Percentiles rank a stretch among this genome's conserved stretches.
phyloP scores from a whole-genome alignment of 2,329 filamentous ascomycete species.

The Sporothrix phasma region DNA sequence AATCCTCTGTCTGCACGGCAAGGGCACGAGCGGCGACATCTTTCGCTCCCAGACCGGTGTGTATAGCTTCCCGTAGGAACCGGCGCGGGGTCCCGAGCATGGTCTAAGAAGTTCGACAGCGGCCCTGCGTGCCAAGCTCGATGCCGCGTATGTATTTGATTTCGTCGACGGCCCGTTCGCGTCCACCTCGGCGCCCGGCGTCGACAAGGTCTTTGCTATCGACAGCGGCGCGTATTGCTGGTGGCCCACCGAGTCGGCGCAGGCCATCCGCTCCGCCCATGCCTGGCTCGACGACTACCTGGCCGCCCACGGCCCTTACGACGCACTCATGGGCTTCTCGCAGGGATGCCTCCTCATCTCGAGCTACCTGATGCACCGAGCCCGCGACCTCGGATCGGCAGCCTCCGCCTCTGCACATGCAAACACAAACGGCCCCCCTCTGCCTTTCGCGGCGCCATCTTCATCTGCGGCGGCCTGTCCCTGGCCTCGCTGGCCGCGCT shows the following conservation, averaged over 20 bases:
- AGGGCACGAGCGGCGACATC: constrained; percentile 29
- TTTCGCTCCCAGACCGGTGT: constrained; percentile 30
- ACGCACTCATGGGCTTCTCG: constrained; percentile 30
- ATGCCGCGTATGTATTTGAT: constrained; percentile 25
- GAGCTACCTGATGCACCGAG: constrained; percentile 32
- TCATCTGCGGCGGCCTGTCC: constrained; percentile 32
- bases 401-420: neutral
- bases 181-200: constrained; percentile 25
- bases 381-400: constrained; percentile 22
- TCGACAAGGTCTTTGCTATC: constrained; percentile 26
- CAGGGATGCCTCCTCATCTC: constrained; percentile 31
- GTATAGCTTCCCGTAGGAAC: neutral
- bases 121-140: constrained; percentile 28
- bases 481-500: constrained; percentile 28
- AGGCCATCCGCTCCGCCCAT: constrained; percentile 28
- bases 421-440: constrained; percentile 18
- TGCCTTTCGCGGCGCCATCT: constrained; percentile 32
- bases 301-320: constrained; percentile 27
- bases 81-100: neutral
- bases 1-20: constrained; percentile 30
- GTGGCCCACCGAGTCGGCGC: constrained; percentile 23
- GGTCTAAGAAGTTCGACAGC: constrained; percentile 18
- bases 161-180: constrained; percentile 29
- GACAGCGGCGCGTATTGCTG: constrained; percentile 22
- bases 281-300: constrained; percentile 29